phyloP scores from a whole-genome alignment of 2,329 filamentous ascomycete genomes.

The Clonostachys rhizophaga region DNA sequence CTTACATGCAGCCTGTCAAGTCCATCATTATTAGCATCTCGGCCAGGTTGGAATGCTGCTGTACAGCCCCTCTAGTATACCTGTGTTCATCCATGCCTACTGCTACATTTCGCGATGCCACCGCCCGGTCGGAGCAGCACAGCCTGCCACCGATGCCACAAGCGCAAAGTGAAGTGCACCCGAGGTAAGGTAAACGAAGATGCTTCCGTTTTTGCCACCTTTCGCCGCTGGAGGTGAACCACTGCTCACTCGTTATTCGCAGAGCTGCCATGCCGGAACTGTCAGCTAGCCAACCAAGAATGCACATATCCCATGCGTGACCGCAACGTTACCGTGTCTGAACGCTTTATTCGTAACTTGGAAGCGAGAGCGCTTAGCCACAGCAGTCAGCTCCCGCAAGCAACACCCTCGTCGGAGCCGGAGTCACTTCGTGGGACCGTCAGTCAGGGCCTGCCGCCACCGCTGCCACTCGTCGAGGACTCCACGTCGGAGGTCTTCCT shows the following conservation, averaged over 20 bases:
- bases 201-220: background rate
- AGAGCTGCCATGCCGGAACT: background rate
- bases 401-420: too few relatives aligned
- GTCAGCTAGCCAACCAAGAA: background rate
- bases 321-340: background rate
- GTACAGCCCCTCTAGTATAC: too few relatives aligned
- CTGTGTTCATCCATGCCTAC: too few relatives aligned
- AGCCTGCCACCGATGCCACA: background rate
- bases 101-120: too few relatives aligned
- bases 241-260: too few relatives aligned
- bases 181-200: background rate
- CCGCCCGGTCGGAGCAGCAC: too few relatives aligned
- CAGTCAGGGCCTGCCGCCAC: too few relatives aligned
- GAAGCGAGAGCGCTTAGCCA: background rate
- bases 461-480: background rate
- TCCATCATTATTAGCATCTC: too few relatives aligned
- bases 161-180: background rate
- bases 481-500: background rate
- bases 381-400: background rate
- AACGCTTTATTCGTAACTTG: background rate
- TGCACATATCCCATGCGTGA: background rate
- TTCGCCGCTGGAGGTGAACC: too few relatives aligned
- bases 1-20: too few relatives aligned
- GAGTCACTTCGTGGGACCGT: too few relatives aligned
- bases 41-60: too few relatives aligned